Evolutionary conservation across 108 stramenopile species (phyloP).

Genomic region (Skeletonema marinoi): DNA sequence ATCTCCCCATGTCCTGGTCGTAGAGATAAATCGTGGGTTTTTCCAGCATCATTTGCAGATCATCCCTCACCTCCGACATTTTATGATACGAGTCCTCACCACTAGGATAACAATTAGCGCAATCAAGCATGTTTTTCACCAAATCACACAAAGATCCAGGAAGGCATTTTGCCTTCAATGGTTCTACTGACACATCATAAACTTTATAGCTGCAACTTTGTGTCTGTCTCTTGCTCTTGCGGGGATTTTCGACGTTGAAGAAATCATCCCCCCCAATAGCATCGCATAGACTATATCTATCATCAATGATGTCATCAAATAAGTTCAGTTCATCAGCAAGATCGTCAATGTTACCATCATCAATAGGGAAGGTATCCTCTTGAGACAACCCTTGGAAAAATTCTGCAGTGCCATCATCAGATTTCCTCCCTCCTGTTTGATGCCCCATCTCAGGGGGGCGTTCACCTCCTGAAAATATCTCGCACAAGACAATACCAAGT

Average conservation of each 20-base stretch:
- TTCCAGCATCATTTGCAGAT: slow-evolving; percentile 17
- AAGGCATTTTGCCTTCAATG: background rate
- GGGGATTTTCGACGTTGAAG: background rate
- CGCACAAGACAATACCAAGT: background rate
- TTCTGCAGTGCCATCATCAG: background rate
- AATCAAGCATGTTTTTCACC: slow-evolving; percentile 12
- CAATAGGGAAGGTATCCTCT: background rate
- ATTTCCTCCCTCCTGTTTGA: too few relatives aligned
- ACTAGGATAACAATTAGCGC: background rate
- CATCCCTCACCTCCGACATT: slow-evolving; percentile 6
- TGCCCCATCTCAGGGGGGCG: background rate
- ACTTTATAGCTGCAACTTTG: too few relatives aligned
- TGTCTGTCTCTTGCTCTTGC: background rate
- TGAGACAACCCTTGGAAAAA: background rate
- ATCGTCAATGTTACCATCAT: background rate
- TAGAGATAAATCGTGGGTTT: slow-evolving; percentile 6
- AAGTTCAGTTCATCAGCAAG: too few relatives aligned
- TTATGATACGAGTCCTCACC: slow-evolving; percentile 9
- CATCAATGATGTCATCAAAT: too few relatives aligned
- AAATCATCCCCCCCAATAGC: too few relatives aligned
- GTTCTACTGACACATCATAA: background rate
- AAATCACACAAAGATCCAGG: slow-evolving; percentile 19
- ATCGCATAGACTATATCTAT: too few relatives aligned
- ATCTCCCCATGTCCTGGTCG: slow-evolving; percentile 3
- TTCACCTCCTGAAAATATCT: background rate